Evolutionary conservation across 2,329 filamentous ascomycete species (phyloP).

Genomic region (Claviceps monticola): DNA sequence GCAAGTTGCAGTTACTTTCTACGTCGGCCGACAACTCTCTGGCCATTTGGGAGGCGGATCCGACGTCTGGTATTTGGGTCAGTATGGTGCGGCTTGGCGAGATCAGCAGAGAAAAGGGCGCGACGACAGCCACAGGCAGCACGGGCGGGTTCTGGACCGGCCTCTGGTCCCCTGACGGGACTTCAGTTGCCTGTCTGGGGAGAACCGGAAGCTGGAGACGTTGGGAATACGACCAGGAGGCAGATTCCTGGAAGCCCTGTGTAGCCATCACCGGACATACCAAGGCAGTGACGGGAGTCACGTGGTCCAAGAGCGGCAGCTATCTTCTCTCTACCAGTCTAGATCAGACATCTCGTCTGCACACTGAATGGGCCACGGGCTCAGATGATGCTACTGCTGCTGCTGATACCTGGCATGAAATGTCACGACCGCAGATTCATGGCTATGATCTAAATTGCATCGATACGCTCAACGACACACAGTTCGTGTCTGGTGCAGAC

Average conservation of each 20-base stretch:
- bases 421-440: slow-evolving; percentile 90
- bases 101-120: slow-evolving; percentile 87
- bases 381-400: slow-evolving; percentile 4
- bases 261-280: slow-evolving; percentile 76
- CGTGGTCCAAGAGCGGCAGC: slow-evolving; percentile 69
- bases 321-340: slow-evolving; percentile 81
- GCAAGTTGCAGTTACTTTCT: slow-evolving; percentile 60
- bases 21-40: slow-evolving; percentile 93
- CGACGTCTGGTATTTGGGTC: slow-evolving; percentile 78
- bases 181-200: slow-evolving; percentile 66
- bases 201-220: slow-evolving; percentile 87
- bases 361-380: slow-evolving; percentile 60
- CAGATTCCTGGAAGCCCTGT: slow-evolving; percentile 61
- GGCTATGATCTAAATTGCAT: slow-evolving; percentile 97
- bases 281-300: slow-evolving; percentile 63
- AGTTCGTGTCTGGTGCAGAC: slow-evolving; percentile 89
- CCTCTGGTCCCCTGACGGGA: slow-evolving; percentile 71
- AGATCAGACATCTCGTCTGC: slow-evolving; percentile 86
- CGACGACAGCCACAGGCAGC: slow-evolving; percentile 90
- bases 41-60: slow-evolving; percentile 81
- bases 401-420: slow-evolving; percentile 72
- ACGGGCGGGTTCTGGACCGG: slow-evolving; percentile 95
- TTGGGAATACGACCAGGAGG: slow-evolving; percentile 52
- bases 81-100: slow-evolving; percentile 77
- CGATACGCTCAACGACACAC: slow-evolving; percentile 54